Evolutionary conservation across 2,329 filamentous ascomycete genomes (phyloP), one percentile per base, ranked within the genome.

Genomic region (Monilinia vaccinii-corymbosi): DNA sequence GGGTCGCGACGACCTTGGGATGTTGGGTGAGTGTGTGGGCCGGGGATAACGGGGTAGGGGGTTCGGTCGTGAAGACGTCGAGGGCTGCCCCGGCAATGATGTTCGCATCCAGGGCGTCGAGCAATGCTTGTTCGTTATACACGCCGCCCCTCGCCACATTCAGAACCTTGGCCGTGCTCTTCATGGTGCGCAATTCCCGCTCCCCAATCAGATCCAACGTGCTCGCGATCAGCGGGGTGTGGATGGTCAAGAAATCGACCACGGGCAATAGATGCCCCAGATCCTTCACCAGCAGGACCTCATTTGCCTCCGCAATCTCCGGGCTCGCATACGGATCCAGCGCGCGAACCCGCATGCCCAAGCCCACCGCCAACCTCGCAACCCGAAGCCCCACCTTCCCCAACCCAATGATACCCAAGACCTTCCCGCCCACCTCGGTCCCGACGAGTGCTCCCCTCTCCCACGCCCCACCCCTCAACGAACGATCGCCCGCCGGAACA

Each of bases 351-450:
- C 81, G 82, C 89, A 93, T 92, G 0, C 87, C 87, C 31, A 93
- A 75, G 0, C 89, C 88, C 57, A 85, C 86, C 10, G 86, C 88
- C 76, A 91, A 87, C n/a, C 87, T 79, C 21, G 89, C 89, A 18
- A 93, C 89, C 55, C 87, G 88, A 70, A 92, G 78, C 25, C 89
- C 89, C 32, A 93, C 88, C 75, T 92, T 92, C n/a, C 89, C 89
- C 31, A 92, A 74, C 1, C 89, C 89, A 44, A 94, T 83, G 53
- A 93, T 86, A 1, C 85, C 88, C 8, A 93, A 76, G 1, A 82
- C 87, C 75, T 92, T 93, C 49, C 85, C 82, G 53, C 89, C 87
- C 13, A 92, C 84, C 72, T 93, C 89, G 21, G 91, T 82, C 5
- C 89, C 89, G 0, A 91, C 86, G 3, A 92, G 78, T 66, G 83